Conservation (phyloP, 2,329 filamentous ascomycete species). For the Curvularia lunata region DNA sequence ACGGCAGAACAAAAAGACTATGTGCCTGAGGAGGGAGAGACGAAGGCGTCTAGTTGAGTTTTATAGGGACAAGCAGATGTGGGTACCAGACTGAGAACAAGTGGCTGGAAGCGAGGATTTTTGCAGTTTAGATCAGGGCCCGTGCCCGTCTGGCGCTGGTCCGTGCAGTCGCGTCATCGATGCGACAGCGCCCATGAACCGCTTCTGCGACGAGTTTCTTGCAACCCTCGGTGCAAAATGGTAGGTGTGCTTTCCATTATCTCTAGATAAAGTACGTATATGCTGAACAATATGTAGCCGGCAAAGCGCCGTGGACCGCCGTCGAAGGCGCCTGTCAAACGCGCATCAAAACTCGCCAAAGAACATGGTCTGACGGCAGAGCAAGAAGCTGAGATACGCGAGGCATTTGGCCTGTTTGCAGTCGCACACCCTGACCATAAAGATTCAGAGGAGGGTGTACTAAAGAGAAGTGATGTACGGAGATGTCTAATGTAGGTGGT, state of each 20-base stretch:
- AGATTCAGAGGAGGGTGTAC: conserved; percentile 66
- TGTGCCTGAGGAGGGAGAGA: not conserved
- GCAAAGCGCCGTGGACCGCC: conserved; percentile 38
- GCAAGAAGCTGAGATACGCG: conserved; percentile 88
- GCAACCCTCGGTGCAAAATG: conserved; percentile 20
- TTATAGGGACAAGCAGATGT: conserved; percentile 2
- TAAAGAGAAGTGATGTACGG: conserved; percentile 54
- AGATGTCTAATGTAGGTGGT: conserved; percentile 58
- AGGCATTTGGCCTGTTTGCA: conserved; percentile 83
- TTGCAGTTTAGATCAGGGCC: not conserved
- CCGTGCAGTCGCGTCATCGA: conserved; percentile 30
- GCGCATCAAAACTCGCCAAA: conserved; percentile 87
- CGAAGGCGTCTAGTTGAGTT: not conserved
- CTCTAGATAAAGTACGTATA: not conserved
- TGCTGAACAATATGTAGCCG: conserved; percentile 29
- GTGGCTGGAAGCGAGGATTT: conserved; percentile 15
- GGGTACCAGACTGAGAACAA: not conserved
- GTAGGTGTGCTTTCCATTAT: conserved; percentile 12
- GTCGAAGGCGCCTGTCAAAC: conserved; percentile 45
- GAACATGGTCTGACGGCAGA: conserved; percentile 84
- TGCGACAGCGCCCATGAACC: conserved; percentile 6
- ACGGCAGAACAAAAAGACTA: not conserved
- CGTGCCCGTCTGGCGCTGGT: conserved; percentile 10
- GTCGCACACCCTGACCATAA: conserved; percentile 60
- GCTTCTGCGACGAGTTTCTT: conserved; percentile 2